These are phyloP conservation scores for Karstenula rhodostoma DNA, from an alignment of 2,329 filamentous ascomycete species.

Conservation along the genomic window DNA sequence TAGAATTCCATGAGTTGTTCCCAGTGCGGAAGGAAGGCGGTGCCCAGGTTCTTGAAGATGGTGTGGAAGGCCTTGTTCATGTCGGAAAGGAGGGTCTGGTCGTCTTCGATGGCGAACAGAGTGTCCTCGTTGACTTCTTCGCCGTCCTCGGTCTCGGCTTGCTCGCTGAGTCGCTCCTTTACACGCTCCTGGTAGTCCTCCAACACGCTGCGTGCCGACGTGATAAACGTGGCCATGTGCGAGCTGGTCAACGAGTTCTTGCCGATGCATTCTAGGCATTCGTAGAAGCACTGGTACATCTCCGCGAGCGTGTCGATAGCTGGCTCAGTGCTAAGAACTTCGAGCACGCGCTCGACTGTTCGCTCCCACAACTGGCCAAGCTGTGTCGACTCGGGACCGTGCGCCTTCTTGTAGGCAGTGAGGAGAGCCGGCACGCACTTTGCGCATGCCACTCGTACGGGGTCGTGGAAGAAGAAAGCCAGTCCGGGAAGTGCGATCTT, in stretches of 20 bases:
- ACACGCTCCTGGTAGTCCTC: constrained; percentile 94
- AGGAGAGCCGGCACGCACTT: constrained; percentile 93
- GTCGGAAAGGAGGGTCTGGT: constrained; percentile 93
- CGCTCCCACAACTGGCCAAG: constrained; percentile 83
- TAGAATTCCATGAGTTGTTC: constrained; percentile 86
- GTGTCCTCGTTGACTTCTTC: constrained; percentile 90
- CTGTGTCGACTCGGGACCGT: constrained; percentile 80
- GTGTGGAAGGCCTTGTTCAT: constrained; percentile 99
- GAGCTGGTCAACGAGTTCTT: constrained; percentile 79
- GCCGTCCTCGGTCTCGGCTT: constrained; percentile 82
- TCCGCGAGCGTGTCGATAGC: constrained; percentile 96
- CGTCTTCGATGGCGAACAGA: constrained; percentile 92
- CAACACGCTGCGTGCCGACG: constrained; percentile 82
- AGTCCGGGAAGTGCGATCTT: constrained; percentile 93
- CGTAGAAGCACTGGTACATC: constrained; percentile 99
- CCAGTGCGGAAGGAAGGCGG: constrained; percentile 85
- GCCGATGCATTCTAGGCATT: constrained; percentile 93
- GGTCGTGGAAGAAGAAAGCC: constrained; percentile 99
- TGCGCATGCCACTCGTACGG: constrained; percentile 91
- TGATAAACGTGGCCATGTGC: constrained; percentile 88
- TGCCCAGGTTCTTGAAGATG: constrained; percentile 95
- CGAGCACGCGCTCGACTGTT: constrained; percentile 88
- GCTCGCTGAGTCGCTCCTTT: constrained; percentile 81
- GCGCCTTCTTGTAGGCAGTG: constrained; percentile 92
- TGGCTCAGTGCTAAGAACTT: constrained; percentile 91